These are phyloP conservation scores for Botrytis aclada DNA, from an alignment of 2,329 filamentous ascomycete species.

Conservation along the genomic window DNA sequence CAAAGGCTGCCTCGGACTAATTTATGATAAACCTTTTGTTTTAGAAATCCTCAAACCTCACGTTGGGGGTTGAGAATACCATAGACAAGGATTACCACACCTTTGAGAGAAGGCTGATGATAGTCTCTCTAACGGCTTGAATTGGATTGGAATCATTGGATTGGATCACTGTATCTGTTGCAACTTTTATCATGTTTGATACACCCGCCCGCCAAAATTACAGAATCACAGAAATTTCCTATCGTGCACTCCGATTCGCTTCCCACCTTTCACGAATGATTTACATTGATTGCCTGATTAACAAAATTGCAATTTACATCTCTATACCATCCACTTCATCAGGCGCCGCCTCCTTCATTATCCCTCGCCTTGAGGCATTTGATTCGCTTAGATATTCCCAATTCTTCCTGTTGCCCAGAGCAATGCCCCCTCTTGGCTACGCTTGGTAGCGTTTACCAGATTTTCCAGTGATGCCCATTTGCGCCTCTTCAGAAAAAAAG, in stretches of 20 bases:
- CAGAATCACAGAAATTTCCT: not conserved
- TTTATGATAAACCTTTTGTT: not conserved
- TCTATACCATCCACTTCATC: not conserved
- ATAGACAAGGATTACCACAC: conserved; percentile 3
- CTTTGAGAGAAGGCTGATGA: conserved; percentile 10
- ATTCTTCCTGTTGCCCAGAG: conserved; percentile 8
- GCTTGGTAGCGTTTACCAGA: not conserved
- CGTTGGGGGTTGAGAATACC: not conserved
- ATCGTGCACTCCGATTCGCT: not conserved
- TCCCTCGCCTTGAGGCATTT: not conserved
- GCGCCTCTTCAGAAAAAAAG: not conserved
- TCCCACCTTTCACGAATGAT: not conserved
- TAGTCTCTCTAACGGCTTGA: not conserved
- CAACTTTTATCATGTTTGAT: not conserved
- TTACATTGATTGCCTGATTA: not conserved
- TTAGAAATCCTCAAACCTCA: not conserved
- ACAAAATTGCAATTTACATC: not conserved
- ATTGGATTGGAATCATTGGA: not conserved
- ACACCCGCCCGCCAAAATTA: not conserved
- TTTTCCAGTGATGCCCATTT: not conserved
- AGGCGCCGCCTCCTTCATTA: not conserved
- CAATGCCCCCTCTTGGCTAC: conserved; percentile 16
- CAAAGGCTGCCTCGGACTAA: not conserved
- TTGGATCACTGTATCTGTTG: not conserved
- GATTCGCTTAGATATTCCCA: not conserved